Conservation (phyloP, 495 filamentous ascomycete species). For the Penicillium ochrochloron region DNA sequence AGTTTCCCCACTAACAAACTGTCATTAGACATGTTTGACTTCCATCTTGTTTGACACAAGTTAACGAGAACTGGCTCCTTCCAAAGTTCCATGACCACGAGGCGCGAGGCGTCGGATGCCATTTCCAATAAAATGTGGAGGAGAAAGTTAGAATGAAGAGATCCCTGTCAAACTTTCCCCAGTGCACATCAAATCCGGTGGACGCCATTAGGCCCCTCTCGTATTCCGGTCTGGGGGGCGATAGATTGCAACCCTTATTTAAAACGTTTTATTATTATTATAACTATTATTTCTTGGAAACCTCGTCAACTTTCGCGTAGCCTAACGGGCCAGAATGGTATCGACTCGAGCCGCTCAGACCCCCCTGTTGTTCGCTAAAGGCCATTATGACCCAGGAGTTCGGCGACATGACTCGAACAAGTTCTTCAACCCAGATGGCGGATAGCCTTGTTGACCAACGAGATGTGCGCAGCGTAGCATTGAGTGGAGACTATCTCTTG, state of each 20-base stretch:
- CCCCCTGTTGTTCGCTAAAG: neutral
- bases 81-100: neutral
- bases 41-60: neutral
- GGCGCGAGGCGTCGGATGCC: neutral
- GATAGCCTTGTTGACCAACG: slow-evolving; percentile 12
- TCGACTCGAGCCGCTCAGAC: slow-evolving; percentile 12
- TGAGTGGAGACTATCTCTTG: slow-evolving; percentile 14
- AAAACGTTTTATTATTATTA: neutral
- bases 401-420: slow-evolving; percentile 23
- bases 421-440: slow-evolving; percentile 11
- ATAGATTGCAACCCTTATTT: neutral
- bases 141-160: slow-evolving; percentile 7
- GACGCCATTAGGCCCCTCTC: slow-evolving; percentile 9
- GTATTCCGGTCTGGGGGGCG: neutral
- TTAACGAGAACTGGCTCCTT: neutral
- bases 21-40: neutral
- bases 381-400: slow-evolving; percentile 5
- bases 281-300: neutral
- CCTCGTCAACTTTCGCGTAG: neutral
- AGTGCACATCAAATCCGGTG: neutral
- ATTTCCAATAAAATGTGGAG: slow-evolving; percentile 7
- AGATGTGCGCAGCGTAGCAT: neutral
- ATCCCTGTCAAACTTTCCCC: slow-evolving; percentile 1
- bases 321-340: neutral
- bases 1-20: neutral